phyloP scores from a whole-genome alignment of 2,329 filamentous ascomycete genomes.

The Penicillium sumatraense region DNA sequence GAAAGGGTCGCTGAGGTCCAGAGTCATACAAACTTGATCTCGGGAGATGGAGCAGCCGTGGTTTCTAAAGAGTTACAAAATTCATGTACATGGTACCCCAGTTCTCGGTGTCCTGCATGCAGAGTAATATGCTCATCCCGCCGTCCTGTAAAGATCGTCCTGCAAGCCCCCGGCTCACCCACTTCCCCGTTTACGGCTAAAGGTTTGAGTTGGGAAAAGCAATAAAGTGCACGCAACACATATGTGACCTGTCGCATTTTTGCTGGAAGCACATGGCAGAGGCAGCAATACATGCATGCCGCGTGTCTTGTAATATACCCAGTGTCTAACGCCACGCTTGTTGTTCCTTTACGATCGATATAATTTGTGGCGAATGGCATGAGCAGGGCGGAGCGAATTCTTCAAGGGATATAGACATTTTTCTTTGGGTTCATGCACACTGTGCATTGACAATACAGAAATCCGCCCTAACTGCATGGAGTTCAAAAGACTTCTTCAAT shows the following conservation, averaged over 20 bases:
- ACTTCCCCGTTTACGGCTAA: constrained; percentile 12
- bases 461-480: no score
- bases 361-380: background rate
- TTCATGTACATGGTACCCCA: constrained; percentile 16
- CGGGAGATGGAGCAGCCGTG: constrained; percentile 1
- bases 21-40: background rate
- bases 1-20: background rate
- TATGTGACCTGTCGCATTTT: constrained; percentile 23
- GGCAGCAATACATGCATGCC: constrained; percentile 17
- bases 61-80: background rate
- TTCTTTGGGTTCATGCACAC: background rate
- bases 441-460: no score
- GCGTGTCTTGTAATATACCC: constrained; percentile 8
- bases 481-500: background rate
- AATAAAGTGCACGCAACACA: background rate
- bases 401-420: background rate
- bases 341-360: background rate
- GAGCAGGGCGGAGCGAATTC: background rate
- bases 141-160: constrained; percentile 5
- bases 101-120: constrained; percentile 18
- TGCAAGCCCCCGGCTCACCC: background rate
- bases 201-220: constrained; percentile 10
- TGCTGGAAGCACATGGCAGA: constrained; percentile 22
- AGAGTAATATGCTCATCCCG: constrained; percentile 17
- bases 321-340: background rate